A percentile compares a stretch with the other conserved stretches of the same genome.
These are phyloP conservation scores for Nicotiana attenuata DNA, from an alignment of 257 asterid genomes.

Conservation along the genomic window DNA sequence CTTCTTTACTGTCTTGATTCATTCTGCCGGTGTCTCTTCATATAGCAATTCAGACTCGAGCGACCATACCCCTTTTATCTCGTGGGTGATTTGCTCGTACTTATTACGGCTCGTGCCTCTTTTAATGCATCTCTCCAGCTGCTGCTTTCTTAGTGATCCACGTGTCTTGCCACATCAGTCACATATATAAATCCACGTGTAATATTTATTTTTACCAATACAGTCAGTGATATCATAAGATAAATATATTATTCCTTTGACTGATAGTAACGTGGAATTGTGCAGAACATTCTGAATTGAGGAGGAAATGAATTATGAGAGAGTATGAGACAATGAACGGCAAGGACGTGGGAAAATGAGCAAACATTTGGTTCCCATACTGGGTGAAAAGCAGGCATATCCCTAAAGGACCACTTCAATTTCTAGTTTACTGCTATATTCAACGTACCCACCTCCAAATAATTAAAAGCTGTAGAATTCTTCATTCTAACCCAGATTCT, in stretches of 20 bases:
- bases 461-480: not conserved
- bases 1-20: too few species aligned
- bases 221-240: not conserved
- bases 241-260: not conserved
- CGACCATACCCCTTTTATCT: too few species aligned
- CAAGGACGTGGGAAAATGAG: not conserved
- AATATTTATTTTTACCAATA: too few species aligned
- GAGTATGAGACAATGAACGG: not conserved
- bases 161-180: too few species aligned
- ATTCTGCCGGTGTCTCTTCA: too few species aligned
- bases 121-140: too few species aligned
- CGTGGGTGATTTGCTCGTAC: too few species aligned
- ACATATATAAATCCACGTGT: too few species aligned
- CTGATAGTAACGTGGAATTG: not conserved
- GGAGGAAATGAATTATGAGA: not conserved
- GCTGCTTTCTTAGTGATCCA: too few species aligned
- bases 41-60: too few species aligned
- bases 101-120: too few species aligned
- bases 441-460: slow-evolving; percentile 6
- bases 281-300: not conserved
- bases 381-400: not conserved
- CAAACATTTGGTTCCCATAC: slow-evolving; percentile 3
- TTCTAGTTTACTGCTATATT: not conserved
- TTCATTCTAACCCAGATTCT: not conserved
- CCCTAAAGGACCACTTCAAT: not conserved